A percentile compares a stretch with the other conserved stretches of the same genome.
phyloP scores from a whole-genome alignment of 1,139 yeast species.

The Scheffersomyces quercinus region DNA sequence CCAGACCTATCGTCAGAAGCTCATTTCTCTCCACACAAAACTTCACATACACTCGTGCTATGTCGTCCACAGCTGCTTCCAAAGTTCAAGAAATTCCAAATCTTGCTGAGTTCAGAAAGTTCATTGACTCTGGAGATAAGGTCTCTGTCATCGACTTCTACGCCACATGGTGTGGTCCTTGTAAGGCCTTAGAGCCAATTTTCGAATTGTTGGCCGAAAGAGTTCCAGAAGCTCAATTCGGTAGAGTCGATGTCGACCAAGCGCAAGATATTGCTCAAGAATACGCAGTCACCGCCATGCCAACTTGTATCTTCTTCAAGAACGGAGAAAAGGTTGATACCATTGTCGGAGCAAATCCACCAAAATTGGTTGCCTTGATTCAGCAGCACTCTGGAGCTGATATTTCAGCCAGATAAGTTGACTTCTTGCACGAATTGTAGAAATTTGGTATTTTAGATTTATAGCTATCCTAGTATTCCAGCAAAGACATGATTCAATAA shows the following conservation, averaged over 20 bases:
- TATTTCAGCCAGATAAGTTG: constrained; percentile 15
- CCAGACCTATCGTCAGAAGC: too few relatives aligned
- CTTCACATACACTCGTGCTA: neutral
- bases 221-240: constrained; percentile 42
- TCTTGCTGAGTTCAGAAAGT: constrained; percentile 21
- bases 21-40: too few relatives aligned
- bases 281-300: constrained; percentile 36
- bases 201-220: constrained; percentile 33
- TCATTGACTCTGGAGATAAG: constrained; percentile 22
- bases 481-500: too few relatives aligned
- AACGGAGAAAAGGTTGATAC: constrained; percentile 33
- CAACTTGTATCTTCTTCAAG: constrained; percentile 34
- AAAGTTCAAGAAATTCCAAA: constrained; percentile 9
- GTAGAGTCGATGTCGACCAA: constrained; percentile 37
- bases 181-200: constrained; percentile 46
- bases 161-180: constrained; percentile 52
- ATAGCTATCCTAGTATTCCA: too few relatives aligned
- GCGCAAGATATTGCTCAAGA: constrained; percentile 32
- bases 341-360: constrained; percentile 36
- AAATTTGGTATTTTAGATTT: too few relatives aligned
- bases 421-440: too few relatives aligned
- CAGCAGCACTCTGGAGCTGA: constrained; percentile 26
- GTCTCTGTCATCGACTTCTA: constrained; percentile 42
- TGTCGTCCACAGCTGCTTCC: neutral
- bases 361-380: constrained; percentile 25